phyloP scores from a whole-genome alignment of 1,284 basidiomycete genomes.

The Abortiporus biennis region DNA sequence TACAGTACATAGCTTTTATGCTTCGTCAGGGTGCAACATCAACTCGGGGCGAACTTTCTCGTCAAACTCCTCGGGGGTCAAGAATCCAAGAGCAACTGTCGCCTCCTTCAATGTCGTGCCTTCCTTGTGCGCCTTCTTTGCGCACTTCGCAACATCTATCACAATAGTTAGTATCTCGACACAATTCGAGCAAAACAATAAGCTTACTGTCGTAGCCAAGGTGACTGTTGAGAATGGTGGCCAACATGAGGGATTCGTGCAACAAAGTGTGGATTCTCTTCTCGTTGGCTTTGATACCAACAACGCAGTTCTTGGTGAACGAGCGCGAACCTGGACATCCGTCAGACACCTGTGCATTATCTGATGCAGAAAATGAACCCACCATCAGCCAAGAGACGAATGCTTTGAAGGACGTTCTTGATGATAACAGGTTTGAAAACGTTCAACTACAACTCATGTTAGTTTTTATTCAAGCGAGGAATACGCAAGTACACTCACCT shows the following conservation, averaged over 20 bases:
- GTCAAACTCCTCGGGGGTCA: constrained; percentile 93
- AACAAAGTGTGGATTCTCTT: constrained; percentile 85
- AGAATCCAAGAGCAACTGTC: constrained; percentile 80
- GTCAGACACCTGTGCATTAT: constrained; percentile 1
- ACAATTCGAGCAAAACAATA: constrained; percentile 10
- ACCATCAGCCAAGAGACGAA: constrained; percentile 92
- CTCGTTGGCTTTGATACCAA: constrained; percentile 96
- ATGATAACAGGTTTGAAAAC: constrained; percentile 99
- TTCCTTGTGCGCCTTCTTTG: constrained; percentile 99
- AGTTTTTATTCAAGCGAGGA: background rate
- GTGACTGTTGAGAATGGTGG: constrained; percentile 90
- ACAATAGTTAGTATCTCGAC: background rate
- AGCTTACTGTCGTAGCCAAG: constrained; percentile 91
- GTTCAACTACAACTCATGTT: constrained; percentile 62
- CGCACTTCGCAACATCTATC: constrained; percentile 92
- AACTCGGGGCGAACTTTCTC: constrained; percentile 92
- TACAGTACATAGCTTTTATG: constrained; percentile 8
- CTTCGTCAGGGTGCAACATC: constrained; percentile 73
- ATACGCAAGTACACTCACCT: constrained; percentile 43
- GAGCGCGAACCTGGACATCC: constrained; percentile 67
- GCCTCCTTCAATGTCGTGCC: constrained; percentile 95
- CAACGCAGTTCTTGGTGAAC: constrained; percentile 96
- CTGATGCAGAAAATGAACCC: constrained; percentile 13
- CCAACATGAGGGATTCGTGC: constrained; percentile 96
- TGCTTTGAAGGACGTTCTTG: constrained; percentile 96